Evolutionary conservation across 352 stramenopile species (phyloP).

Genomic region (Globisporangium cylindrosporum): DNA sequence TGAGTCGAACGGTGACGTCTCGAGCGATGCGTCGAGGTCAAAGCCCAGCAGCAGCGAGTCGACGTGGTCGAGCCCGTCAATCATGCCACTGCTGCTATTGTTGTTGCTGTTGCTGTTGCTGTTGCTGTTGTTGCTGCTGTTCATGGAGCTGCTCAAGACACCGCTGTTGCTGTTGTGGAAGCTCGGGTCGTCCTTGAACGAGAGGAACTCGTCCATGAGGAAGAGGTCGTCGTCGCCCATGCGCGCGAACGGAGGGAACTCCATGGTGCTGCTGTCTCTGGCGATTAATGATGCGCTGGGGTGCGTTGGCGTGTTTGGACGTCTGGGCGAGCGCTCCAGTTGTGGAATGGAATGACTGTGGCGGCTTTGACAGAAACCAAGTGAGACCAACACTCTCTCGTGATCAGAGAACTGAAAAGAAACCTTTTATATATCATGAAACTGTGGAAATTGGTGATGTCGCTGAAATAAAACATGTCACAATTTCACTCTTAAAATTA

Average conservation of each 20-base stretch:
- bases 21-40: slow-evolving; percentile 17
- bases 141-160: slow-evolving; percentile 1
- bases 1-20: slow-evolving; percentile 9
- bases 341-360: slow-evolving; percentile 1
- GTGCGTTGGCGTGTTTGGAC: background rate
- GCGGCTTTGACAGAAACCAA: background rate
- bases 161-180: slow-evolving; percentile 9
- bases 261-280: background rate
- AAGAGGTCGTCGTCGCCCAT: slow-evolving; percentile 21
- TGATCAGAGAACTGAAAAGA: background rate
- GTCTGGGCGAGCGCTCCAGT: background rate
- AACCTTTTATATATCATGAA: background rate
- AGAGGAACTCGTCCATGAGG: slow-evolving; percentile 55
- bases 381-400: slow-evolving; percentile 7
- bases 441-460: background rate
- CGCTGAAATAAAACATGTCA: no score
- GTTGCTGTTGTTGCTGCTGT: background rate
- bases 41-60: slow-evolving; percentile 44
- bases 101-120: slow-evolving; percentile 11
- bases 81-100: slow-evolving; percentile 11
- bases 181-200: slow-evolving; percentile 38
- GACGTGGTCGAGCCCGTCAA: slow-evolving; percentile 27
- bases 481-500: background rate
- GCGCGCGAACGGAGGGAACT: slow-evolving; percentile 11
- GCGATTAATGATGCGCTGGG: background rate